phyloP scores from a whole-genome alignment of 176 grass and related monocot species.

The Aegilops umbellulata region DNA sequence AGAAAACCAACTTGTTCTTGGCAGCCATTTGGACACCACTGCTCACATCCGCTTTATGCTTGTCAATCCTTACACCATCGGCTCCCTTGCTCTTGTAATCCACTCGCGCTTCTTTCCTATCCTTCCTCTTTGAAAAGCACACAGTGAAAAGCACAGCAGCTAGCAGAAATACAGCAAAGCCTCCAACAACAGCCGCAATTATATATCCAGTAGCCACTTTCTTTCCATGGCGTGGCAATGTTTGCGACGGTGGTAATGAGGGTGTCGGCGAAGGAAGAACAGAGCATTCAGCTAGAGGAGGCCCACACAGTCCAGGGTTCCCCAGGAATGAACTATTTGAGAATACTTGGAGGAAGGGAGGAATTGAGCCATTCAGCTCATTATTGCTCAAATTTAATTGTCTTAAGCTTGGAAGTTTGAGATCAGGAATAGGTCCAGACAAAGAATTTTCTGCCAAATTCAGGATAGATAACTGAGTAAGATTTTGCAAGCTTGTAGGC shows the following conservation, averaged over 20 bases:
- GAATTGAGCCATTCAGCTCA: slow-evolving; percentile 73
- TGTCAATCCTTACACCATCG: slow-evolving; percentile 49
- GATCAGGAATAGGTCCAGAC: slow-evolving; percentile 76
- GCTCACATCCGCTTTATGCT: slow-evolving; percentile 73
- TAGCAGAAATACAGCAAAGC: slow-evolving; percentile 64
- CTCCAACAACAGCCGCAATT: slow-evolving; percentile 58
- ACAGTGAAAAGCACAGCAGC: slow-evolving; percentile 47
- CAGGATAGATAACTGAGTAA: slow-evolving; percentile 58
- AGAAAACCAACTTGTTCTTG: slow-evolving; percentile 93
- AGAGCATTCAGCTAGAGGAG: slow-evolving; percentile 71
- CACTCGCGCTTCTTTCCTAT: slow-evolving; percentile 35
- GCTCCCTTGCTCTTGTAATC: slow-evolving; percentile 36
- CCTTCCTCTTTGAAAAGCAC: slow-evolving; percentile 79
- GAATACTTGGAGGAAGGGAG: slow-evolving; percentile 71
- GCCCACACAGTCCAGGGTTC: slow-evolving; percentile 75
- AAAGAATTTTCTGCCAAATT: slow-evolving; percentile 75
- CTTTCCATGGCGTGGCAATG: slow-evolving; percentile 34
- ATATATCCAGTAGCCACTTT: slow-evolving; percentile 58
- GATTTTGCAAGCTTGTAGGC: slow-evolving; percentile 55
- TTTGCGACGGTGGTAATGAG: slow-evolving; percentile 27
- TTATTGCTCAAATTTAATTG: slow-evolving; percentile 84
- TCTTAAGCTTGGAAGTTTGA: slow-evolving; percentile 61
- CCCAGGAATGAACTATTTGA: slow-evolving; percentile 67
- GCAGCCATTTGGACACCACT: slow-evolving; percentile 85
- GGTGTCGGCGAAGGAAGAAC: slow-evolving; percentile 43